Percentiles rank a stretch among this genome's conserved stretches.
Evolutionary conservation across 768 basidiomycete genomes (phyloP).

Genomic region (Agrocybe praecox): DNA sequence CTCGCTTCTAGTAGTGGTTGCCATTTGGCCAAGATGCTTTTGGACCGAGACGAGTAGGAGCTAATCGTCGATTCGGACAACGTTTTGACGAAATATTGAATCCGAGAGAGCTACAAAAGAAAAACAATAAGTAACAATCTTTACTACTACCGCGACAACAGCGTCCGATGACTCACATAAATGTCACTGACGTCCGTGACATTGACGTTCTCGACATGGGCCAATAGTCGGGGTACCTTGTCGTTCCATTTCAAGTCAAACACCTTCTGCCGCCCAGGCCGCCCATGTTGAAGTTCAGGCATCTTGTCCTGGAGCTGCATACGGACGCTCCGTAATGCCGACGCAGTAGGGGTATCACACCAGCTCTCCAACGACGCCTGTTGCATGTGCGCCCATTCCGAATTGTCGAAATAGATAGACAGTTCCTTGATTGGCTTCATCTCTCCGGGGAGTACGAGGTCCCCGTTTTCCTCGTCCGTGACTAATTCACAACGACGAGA

Average conservation of each 20-base stretch:
- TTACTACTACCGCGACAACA: not conserved
- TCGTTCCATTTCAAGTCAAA: conserved; percentile 9
- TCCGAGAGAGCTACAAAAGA: conserved; percentile 7
- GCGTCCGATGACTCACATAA: conserved; percentile 7
- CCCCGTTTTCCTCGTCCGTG: not conserved
- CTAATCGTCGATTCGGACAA: conserved; percentile 1
- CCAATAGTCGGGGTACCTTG: conserved; percentile 5
- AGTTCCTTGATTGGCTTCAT: conserved; percentile 3
- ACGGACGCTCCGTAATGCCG: not conserved
- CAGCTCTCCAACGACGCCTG: conserved; percentile 13
- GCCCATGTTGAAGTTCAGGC: conserved; percentile 4
- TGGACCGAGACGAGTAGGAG: conserved; percentile 6
- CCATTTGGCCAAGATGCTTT: conserved; percentile 19
- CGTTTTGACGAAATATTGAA: conserved; percentile 11
- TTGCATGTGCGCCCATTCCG: conserved; percentile 2
- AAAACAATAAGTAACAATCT: not conserved
- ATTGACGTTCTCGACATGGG: conserved; percentile 6
- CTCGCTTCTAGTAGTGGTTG: conserved; percentile 11
- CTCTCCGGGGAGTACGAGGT: conserved; percentile 1
- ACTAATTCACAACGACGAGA: conserved; percentile 8
- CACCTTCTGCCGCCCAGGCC: not conserved
- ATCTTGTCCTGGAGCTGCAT: conserved; percentile 6
- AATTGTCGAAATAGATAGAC: conserved; percentile 9
- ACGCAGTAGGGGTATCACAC: not conserved
- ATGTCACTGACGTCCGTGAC: conserved; percentile 6